Conservation (phyloP, 176 grass and related monocot genomes). For the Triticum dicoccoides region DNA sequence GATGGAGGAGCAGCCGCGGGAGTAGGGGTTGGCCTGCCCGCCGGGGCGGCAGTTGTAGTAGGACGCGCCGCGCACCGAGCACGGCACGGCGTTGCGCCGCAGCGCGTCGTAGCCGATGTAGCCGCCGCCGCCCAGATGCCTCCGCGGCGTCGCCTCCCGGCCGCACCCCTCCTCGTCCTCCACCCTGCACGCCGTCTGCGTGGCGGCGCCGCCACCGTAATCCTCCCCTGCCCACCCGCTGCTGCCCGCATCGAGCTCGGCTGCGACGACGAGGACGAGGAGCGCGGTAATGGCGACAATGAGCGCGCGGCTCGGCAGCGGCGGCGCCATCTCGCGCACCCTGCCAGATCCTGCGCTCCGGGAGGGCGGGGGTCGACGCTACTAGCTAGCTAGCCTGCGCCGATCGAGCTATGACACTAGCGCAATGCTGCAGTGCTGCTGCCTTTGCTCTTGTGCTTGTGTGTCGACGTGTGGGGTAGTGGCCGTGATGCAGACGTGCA, state of each 20-base stretch:
- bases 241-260: neutral
- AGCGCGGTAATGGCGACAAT: neutral
- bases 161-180: constrained; percentile 23
- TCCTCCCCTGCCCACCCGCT: neutral
- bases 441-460: neutral
- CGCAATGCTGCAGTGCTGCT: neutral
- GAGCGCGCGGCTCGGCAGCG: neutral
- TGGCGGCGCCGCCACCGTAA: neutral
- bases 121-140: neutral
- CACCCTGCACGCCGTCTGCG: constrained; percentile 10
- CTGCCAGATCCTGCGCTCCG: neutral
- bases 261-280: neutral
- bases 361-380: neutral
- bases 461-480: neutral
- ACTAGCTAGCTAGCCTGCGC: neutral
- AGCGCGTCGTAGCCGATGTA: constrained; percentile 56
- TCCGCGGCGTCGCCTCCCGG: neutral
- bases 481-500: neutral
- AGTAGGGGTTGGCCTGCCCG: constrained; percentile 43
- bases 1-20: constrained; percentile 48
- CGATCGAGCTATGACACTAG: neutral
- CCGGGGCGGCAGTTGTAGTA: constrained; percentile 59
- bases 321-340: constrained; percentile 18
- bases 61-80: constrained; percentile 41
- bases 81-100: constrained; percentile 32